Base-by-base conservation (phyloP, 2,329 filamentous ascomycete genomes). In the Torrubiella hemipterigena region DNA sequence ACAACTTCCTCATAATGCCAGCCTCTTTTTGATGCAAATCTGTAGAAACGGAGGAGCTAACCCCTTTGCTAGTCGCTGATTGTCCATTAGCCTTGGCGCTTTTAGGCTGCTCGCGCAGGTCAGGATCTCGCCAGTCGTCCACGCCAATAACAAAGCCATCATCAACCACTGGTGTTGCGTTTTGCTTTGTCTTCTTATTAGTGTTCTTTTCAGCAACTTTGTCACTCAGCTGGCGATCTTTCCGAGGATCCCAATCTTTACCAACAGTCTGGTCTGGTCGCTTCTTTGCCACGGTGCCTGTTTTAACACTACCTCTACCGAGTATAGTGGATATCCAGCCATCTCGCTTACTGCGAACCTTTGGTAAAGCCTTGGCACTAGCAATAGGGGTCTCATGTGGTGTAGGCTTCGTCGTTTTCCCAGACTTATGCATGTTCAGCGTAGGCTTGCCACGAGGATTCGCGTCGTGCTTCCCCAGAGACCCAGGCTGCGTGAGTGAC, bases 91-190 rank as follows among this genome's bases (percentile, higher is more conserved):
- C 17, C 20, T n/a, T n/a, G n/a, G n/a, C n/a, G n/a, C n/a, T n/a
- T n/a, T n/a, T n/a, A 3, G 33, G 22, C 16, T 57, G 59, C 37
- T 48, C 44, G 15, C 48, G 40, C 30, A 48, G 35, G 17, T 85
- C 81, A 6, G 81, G 79, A 50, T 91, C 83, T 42, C 82, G 71
- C 83, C 83, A 89, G 49, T 91, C 83, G 42, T 91, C 81, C 10
- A 86, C 75, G n/a, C 82, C 83, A 44, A 89, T 87, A 27, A 81
- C 68, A 49, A 87, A 89, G 34, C 68, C 72, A 49, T 85, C 78
- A n/a, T n/a, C n/a, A n/a, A n/a, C n/a, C n/a, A n/a, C n/a, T n/a
- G n/a, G n/a, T 28, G 61, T 53, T 3, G 48, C 33, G 7, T 30
- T 34, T n/a, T 42, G 47, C 27, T 44, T 48, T 28, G 40, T 35